phyloP scores from a whole-genome alignment of 1,284 basidiomycete genomes.

The Rhodotorula sp. region DNA sequence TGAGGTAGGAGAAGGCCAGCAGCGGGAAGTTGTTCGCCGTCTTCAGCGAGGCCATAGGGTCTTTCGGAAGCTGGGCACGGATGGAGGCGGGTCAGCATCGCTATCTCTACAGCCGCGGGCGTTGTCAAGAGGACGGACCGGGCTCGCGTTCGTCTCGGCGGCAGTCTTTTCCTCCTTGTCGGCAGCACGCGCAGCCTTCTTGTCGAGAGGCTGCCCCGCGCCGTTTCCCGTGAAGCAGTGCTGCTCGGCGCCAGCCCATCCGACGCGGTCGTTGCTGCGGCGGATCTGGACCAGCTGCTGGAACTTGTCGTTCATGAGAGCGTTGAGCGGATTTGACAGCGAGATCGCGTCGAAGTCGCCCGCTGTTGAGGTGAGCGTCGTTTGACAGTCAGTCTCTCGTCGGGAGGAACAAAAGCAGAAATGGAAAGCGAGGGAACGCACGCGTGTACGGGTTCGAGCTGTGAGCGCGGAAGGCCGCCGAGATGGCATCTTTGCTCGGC shows the following conservation, averaged over 20 bases:
- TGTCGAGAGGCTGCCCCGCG: constrained; percentile 4
- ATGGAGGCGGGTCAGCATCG: neutral
- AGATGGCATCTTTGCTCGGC: constrained; percentile 31
- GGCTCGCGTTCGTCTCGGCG: constrained; percentile 12
- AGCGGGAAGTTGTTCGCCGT: constrained; percentile 39
- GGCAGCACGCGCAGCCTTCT: constrained; percentile 16
- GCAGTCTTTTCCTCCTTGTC: constrained; percentile 29
- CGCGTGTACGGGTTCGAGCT: constrained; percentile 33
- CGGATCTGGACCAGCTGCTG: constrained; percentile 30
- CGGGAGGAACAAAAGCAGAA: no score
- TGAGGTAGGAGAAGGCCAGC: constrained; percentile 35
- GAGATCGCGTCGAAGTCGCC: constrained; percentile 42
- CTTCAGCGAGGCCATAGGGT: constrained; percentile 23
- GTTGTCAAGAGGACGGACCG: neutral
- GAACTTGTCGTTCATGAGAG: constrained; percentile 36
- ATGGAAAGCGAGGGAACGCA: neutral
- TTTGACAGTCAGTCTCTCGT: neutral
- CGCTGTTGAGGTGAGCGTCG: neutral
- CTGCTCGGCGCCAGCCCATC: constrained; percentile 39
- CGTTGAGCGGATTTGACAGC: constrained; percentile 36
- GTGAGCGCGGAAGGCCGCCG: constrained; percentile 31
- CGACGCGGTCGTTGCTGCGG: constrained; percentile 21
- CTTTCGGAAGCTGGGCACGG: constrained; percentile 31
- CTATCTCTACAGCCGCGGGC: no score
- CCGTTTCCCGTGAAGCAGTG: constrained; percentile 18